phyloP scores from a whole-genome alignment of 441 rosid species.

The Populus hybrid region DNA sequence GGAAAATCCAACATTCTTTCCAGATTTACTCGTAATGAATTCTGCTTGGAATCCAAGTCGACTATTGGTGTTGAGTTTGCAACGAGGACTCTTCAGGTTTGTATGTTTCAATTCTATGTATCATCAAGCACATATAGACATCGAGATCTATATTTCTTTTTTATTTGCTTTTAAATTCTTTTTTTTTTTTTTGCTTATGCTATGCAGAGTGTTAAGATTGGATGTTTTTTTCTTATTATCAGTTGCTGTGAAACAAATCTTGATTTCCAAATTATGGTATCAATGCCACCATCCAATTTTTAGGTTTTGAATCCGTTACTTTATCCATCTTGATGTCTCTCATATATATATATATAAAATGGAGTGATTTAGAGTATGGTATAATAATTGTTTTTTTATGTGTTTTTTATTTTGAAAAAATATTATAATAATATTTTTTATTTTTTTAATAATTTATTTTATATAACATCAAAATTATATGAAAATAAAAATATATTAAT shows the following conservation, averaged over 20 bases:
- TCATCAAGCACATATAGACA: neutral
- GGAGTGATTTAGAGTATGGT: accelerated
- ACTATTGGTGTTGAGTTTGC: neutral
- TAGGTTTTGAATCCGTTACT: neutral
- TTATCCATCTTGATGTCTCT: neutral
- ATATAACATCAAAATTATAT: too few species aligned
- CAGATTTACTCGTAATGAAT: neutral
- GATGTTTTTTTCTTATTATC: neutral
- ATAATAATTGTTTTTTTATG: too few species aligned
- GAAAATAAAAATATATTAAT: too few species aligned
- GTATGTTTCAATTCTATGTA: neutral
- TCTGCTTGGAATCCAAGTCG: neutral
- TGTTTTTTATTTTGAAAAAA: too few species aligned
- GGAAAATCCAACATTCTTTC: neutral
- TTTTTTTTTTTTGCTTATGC: neutral
- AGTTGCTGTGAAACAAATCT: neutral
- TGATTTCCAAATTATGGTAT: neutral
- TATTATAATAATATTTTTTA: too few species aligned
- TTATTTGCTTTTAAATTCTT: neutral
- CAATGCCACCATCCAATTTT: neutral
- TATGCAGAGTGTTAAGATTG: neutral
- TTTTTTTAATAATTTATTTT: too few species aligned
- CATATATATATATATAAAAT: too few species aligned
- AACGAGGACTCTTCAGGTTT: neutral
- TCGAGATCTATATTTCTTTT: neutral